Base-by-base conservation (phyloP, 768 basidiomycete genomes). In the Pleurotus platypus region DNA sequence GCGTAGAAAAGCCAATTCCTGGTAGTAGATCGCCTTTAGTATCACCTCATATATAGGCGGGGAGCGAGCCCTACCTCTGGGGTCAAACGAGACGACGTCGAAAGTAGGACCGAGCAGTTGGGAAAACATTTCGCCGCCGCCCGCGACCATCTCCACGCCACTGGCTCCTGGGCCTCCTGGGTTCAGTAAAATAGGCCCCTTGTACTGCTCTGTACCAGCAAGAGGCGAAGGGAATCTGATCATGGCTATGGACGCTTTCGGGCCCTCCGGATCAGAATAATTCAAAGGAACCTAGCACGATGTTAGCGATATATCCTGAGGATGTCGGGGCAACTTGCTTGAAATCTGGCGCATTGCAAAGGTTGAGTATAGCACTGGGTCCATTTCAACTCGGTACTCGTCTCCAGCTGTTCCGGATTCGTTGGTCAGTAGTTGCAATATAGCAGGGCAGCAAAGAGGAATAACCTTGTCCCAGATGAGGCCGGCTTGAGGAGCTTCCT, bases 151-250 rank as follows among this genome's bases (percentile, higher is more conserved):
- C 4, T 65, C 63, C 5, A 78, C 71, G 3, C 79, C 78, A 57
- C 75, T 75, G 2, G 72, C 74, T 7, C 78, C 79, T 1, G 78
- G 79, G 0, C 80, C 78, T 18, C 78, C 76, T 2, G 77, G 78
- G 51, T 79, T 80, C 60, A 77, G 67, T 4, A 79, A 64, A 12
- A 79, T 66, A 1, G 77, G 78, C 0, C 79, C 79, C 16, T 71
- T 72, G 57, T 79, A 80, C 5, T 66, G 60, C 5, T 63, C 58
- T 1, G 48, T 38, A 1, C 67, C 61, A 1, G 56, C 35, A 38
- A 75, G 55, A 2, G 66, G 54, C 5, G 78, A 70, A 2, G 75
- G 75, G 35, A 71, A 67, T 16, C 76, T 72, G 16, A 73, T 69
- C 6, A 80, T 55, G 0, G 78, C 80, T 30, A 81, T 75, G 24